phyloP scores from a whole-genome alignment of 2,329 filamentous ascomycete genomes.

The Colletotrichum chlorophyti region DNA sequence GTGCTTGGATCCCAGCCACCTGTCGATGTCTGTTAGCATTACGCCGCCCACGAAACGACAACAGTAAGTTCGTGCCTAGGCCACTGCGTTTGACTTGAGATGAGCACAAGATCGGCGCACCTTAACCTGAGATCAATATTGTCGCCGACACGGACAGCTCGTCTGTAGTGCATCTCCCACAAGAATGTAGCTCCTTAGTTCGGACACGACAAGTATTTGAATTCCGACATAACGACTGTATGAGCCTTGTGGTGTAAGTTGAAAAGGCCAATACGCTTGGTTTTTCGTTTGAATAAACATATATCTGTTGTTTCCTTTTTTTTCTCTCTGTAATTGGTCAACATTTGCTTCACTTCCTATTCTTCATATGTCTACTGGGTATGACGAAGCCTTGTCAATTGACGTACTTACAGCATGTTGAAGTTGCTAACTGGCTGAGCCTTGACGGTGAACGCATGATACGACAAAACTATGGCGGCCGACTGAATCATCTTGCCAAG shows the following conservation, averaged over 20 bases:
- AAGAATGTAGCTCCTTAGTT: constrained; percentile 42
- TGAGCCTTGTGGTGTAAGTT: background rate
- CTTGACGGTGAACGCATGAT: too few relatives aligned
- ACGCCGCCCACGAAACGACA: too few relatives aligned
- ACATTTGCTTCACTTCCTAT: too few relatives aligned
- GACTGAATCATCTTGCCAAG: background rate
- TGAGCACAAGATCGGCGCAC: constrained; percentile 25
- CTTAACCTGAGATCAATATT: constrained; percentile 44
- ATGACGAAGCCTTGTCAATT: too few relatives aligned
- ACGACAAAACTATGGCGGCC: background rate
- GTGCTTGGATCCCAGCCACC: constrained; percentile 25
- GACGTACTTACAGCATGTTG: too few relatives aligned
- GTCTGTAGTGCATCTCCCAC: constrained; percentile 42
- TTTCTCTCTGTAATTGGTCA: too few relatives aligned
- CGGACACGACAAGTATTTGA: constrained; percentile 46
- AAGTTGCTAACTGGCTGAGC: too few relatives aligned
- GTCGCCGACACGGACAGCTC: constrained; percentile 47
- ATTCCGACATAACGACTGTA: constrained; percentile 47
- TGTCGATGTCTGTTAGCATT: background rate
- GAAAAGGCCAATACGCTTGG: too few relatives aligned
- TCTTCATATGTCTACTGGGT: too few relatives aligned
- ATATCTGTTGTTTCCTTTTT: too few relatives aligned
- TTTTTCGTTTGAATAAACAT: too few relatives aligned
- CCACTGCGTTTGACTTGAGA: background rate
- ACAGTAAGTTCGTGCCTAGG: too few relatives aligned